These are phyloP conservation scores for Cyberlindnera amylophila DNA, from an alignment of 805 yeast species.

Conservation along the genomic window DNA sequence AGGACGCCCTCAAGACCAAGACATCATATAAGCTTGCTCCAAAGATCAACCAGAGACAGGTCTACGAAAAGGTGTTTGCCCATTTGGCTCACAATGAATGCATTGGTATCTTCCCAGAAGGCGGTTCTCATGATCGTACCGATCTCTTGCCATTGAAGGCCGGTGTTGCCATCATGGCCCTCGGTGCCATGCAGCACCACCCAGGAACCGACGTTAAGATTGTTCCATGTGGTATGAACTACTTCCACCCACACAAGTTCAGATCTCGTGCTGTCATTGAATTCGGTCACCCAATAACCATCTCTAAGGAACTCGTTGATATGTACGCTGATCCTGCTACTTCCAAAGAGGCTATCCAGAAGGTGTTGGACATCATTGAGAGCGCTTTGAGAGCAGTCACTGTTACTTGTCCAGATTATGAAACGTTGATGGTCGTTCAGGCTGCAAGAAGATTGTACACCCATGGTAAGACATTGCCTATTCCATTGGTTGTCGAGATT, in stretches of 20 bases:
- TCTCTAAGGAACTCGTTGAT: conserved; percentile 55
- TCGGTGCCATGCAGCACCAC: conserved; percentile 83
- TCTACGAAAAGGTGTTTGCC: conserved; percentile 79
- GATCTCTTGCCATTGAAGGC: conserved; percentile 90
- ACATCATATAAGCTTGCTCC: conserved; percentile 68
- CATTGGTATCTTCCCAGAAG: conserved; percentile 95
- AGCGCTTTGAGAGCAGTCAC: conserved; percentile 84
- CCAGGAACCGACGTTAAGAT: conserved; percentile 77
- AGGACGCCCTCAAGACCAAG: conserved; percentile 44
- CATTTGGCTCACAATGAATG: conserved; percentile 79
- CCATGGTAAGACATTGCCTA: conserved; percentile 68
- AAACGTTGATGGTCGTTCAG: conserved; percentile 90
- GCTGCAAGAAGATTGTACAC: conserved; percentile 89
- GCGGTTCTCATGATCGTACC: conserved; percentile 96
- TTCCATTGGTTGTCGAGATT: conserved; percentile 84
- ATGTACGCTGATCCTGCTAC: conserved; percentile 60
- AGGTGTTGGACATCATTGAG: conserved; percentile 66
- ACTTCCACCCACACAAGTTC: conserved; percentile 93
- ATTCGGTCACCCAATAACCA: conserved; percentile 83
- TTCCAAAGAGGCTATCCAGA: conserved; percentile 69
- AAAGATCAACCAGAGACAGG: conserved; percentile 80
- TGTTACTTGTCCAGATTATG: conserved; percentile 89
- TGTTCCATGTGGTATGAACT: conserved; percentile 97
- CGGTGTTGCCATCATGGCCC: conserved; percentile 97
- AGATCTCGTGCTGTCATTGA: conserved; percentile 94